Percentiles rank a stretch among this genome's conserved stretches.
Evolutionary conservation across 164 flowering plant genomes (phyloP).

Genomic region (Protea cynaroides): DNA sequence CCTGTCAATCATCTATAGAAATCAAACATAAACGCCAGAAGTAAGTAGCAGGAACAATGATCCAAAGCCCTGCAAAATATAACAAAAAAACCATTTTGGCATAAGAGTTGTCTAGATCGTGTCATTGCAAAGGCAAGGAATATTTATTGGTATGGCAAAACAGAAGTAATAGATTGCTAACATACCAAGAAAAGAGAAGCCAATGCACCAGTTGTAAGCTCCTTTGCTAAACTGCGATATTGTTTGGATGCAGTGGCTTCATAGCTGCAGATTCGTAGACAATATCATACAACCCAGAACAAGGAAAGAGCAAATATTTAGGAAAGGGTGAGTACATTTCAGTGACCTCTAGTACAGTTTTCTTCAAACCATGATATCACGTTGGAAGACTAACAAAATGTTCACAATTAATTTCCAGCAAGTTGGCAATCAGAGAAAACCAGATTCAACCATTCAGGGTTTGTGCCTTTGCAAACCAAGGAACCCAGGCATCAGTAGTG

Average conservation of each 20-base stretch:
- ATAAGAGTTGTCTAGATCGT: not conserved
- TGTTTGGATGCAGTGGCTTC: conserved; percentile 76
- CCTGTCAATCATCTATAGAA: no score
- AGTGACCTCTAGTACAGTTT: not conserved
- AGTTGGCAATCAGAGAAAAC: no score
- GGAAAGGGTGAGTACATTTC: not conserved
- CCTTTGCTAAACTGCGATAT: conserved; percentile 66
- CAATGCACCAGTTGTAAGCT: conserved; percentile 65
- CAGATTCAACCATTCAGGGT: no score
- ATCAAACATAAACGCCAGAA: conserved; percentile 31
- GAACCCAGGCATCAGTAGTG: no score
- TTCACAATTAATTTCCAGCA: not conserved
- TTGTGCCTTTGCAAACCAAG: no score
- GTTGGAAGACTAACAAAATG: not conserved
- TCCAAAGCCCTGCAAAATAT: conserved; percentile 31
- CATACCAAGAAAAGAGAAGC: conserved; percentile 91
- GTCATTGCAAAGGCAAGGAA: not conserved
- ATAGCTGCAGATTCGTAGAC: conserved; percentile 47
- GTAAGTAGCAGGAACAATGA: conserved; percentile 31
- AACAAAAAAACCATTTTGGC: not conserved
- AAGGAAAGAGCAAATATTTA: not conserved
- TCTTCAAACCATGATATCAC: not conserved
- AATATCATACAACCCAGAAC: not conserved
- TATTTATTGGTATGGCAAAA: not conserved
- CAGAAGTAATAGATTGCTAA: not conserved